Evolutionary conservation across 2,329 filamentous ascomycete species (phyloP), one percentile per base, ranked within the genome.

Genomic region (Colletotrichum tabaci): DNA sequence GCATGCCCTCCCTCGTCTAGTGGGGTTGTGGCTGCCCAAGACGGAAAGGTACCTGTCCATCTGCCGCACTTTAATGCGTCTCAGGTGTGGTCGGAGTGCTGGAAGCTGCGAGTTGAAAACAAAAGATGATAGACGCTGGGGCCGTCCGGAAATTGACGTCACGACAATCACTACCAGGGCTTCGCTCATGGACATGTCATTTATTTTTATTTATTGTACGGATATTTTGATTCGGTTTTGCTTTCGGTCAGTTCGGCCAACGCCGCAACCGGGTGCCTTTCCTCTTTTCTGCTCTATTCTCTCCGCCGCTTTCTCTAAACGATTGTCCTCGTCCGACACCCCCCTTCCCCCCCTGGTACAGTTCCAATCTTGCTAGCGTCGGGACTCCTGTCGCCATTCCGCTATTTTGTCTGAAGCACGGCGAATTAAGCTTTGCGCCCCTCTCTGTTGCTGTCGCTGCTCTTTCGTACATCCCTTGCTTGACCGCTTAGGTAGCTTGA

Each of bases 391-490:
- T 57, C 63, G 30, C 21, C 23, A 50, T 42, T n/a, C 23, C 52
- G 23, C 53, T 40, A 23, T 49, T 26, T 12, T 46, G 23, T 50
- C 44, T 47, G 42, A 46, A 26, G 40, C 21, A 46, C n/a, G 21
- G 42, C 18, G 18, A 57, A 65, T 21, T 52, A 70, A 70, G 62
- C 61, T 61, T 70, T 61, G n/a, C 61, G 53, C 62, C 66, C 30
- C 21, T 42, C 26, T 64, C 38, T 42, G 21, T 53, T 50, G 40
- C 44, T 26, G 26, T 42, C 21, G 52, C 49, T 26, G 18, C 35
- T 30, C 40, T 50, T 26, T 23, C 23, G 30, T 4, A 13, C 21
- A 61, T 30, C 62, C 53, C 66, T 69, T 65, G 38, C 53, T 38
- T 50, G 55, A 44, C 52, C 44, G 52, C 53, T 47, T 42, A 35